These are phyloP conservation scores for Emmonsiellopsis sp. DNA, from an alignment of 2,329 filamentous ascomycete genomes.

Conservation along the genomic window DNA sequence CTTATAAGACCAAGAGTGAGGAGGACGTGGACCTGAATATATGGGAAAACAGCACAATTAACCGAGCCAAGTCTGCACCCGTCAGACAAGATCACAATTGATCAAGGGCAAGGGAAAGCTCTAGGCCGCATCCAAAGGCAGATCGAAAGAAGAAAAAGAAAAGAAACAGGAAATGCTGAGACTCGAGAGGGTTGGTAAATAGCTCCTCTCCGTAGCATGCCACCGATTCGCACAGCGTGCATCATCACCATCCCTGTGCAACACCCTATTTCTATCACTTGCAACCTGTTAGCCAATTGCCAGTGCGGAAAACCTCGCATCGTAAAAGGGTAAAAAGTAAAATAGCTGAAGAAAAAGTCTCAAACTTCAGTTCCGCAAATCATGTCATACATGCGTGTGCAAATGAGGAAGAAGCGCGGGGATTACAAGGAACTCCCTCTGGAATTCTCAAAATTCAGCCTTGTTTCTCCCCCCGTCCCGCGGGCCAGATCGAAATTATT, in stretches of 20 bases:
- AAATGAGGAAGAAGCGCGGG: neutral
- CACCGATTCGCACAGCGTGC: no score
- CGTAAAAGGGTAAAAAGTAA: neutral
- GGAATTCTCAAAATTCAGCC: slow-evolving; percentile 1
- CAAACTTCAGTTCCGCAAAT: slow-evolving; percentile 4
- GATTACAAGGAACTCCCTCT: neutral
- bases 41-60: neutral
- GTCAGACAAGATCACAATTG: neutral
- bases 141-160: neutral
- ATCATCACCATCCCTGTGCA: no score
- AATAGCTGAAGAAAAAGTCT: neutral
- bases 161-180: neutral
- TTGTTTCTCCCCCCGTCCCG: neutral
- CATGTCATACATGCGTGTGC: slow-evolving; percentile 2
- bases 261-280: no score
- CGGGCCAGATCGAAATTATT: neutral
- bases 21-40: neutral
- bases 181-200: neutral
- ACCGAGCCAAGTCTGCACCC: neutral
- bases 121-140: neutral
- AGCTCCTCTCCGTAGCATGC: neutral
- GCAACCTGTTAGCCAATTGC: neutral
- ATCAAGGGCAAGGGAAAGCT: neutral
- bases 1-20: neutral
- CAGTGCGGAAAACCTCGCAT: neutral